These are phyloP conservation scores for Leptographium wingfieldii DNA, from an alignment of 2,329 filamentous ascomycete species.

Conservation along the genomic window DNA sequence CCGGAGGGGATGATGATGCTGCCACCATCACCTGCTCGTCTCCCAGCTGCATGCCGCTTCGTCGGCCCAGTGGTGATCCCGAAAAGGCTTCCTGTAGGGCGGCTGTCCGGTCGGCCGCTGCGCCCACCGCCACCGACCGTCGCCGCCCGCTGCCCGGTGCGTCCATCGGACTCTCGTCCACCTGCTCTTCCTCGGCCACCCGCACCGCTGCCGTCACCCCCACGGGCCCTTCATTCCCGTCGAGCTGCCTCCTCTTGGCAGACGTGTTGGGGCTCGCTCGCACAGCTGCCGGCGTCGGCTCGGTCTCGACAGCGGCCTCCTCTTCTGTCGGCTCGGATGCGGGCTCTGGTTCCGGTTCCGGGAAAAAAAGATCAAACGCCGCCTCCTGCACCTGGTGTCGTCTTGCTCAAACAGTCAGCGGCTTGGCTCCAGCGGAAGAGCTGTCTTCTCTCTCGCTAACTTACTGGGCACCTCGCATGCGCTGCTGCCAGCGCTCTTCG, in stretches of 20 bases:
- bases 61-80: neutral
- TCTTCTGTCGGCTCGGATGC: neutral
- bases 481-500: conserved; percentile 50
- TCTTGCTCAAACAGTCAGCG: conserved; percentile 17
- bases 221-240: conserved; percentile 7
- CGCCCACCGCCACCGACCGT: conserved; percentile 24
- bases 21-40: neutral
- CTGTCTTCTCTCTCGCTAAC: conserved; percentile 13
- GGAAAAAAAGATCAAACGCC: conserved; percentile 41
- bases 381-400: conserved; percentile 46
- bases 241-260: conserved; percentile 30
- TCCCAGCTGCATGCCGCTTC: conserved; percentile 3
- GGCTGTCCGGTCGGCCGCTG: conserved; percentile 18
- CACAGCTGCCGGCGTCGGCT: conserved; percentile 7
- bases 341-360: neutral
- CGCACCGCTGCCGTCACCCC: neutral
- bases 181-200: conserved; percentile 23
- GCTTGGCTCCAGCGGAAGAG: neutral
- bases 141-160: conserved; percentile 44
- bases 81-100: conserved; percentile 30
- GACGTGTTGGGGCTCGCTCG: conserved; percentile 33
- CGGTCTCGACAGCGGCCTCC: neutral
- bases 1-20: neutral
- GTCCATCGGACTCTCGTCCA: conserved; percentile 39
- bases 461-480: conserved; percentile 52